Base-by-base conservation (phyloP, 768 basidiomycete species). In the Cyclocybe aegerita region DNA sequence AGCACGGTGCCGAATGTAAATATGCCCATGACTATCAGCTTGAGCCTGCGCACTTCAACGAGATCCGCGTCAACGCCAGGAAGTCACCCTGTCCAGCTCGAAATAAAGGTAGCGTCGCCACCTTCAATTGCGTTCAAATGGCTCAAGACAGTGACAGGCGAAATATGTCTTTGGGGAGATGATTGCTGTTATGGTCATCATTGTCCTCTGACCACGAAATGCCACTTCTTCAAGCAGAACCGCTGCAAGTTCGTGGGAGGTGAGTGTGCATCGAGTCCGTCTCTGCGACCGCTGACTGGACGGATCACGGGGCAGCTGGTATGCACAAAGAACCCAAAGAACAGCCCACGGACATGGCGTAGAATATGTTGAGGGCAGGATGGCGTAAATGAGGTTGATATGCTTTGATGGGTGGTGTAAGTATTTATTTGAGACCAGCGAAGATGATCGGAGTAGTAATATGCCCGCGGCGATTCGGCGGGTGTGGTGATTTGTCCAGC, bases 181-280 rank as follows among this genome's bases (percentile, higher is more conserved):
- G 72, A 73, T 3, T 86, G 85, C 60, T 80, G 77, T 67, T 70
- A 79, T 68, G 74, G 82, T 29, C 70, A 78, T 58, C 65, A 65
- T 29, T 87, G 85, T 60, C 75, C 76, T 52, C 70, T 63, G 42
- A 62, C 61, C 14, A 61, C 65, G 5, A 73, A 71, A 35, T 80
- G 78, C 61, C 69, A 68, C 44, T 79, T 70, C 61, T 65, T 77
- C 56, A 82, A 79, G 70, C 69, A 75, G 41, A 78, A 78, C 14
- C 78, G 68, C 49, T 86, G 85, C 65, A 85, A 80, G 63, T 87
- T 86, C 65, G 63, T 70, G 54, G 83, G 79, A 64, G 71, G 85
- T 86, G 53, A 53, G 72, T 71, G 30, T 23, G 38, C 35, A 39
- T 15, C n/a, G 15, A 9, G 32, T 53, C 39, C 39, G 30, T 42